Evolutionary conservation across 108 stramenopile species (phyloP).

Genomic region (Pseudonitzschia multiseries): DNA sequence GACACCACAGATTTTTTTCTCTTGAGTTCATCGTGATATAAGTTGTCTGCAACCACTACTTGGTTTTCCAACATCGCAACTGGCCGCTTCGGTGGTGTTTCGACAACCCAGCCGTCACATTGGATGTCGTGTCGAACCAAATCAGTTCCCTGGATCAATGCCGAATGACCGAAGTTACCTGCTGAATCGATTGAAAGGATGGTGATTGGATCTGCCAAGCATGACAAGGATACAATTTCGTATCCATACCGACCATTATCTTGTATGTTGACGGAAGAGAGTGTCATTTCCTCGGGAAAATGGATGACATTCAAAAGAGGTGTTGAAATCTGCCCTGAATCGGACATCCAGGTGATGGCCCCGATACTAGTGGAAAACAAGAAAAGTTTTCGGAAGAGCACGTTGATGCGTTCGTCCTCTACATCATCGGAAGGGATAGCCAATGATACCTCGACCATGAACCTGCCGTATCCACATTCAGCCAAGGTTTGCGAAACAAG

Average conservation of each 20-base stretch:
- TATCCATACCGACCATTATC: conserved; percentile 1
- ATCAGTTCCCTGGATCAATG: conserved; percentile 2
- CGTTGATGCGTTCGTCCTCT: conserved; percentile 16
- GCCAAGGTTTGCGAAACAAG: conserved; percentile 35
- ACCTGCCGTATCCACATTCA: conserved; percentile 58
- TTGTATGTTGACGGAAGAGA: conserved; percentile 6
- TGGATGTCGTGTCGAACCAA: not conserved
- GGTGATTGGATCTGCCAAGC: not conserved
- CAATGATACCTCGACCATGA: conserved; percentile 50
- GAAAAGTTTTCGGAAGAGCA: conserved; percentile 40
- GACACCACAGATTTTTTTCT: conserved; percentile 1
- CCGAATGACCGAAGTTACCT: conserved; percentile 1
- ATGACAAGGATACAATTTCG: conserved; percentile 9
- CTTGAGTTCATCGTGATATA: not conserved
- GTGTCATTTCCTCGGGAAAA: conserved; percentile 17
- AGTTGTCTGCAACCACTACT: conserved; percentile 17
- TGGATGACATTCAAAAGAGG: not conserved
- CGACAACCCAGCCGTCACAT: not conserved
- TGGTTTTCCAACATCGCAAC: not conserved
- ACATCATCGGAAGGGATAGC: conserved; percentile 24
- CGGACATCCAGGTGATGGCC: conserved; percentile 51
- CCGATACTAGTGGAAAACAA: conserved; percentile 42
- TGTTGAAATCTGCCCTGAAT: conserved; percentile 10
- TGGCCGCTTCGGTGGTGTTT: not conserved
- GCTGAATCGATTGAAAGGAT: conserved; percentile 3